Evolutionary conservation across 2,329 filamentous ascomycete genomes (phyloP).

Genomic region (Ophiostoma australiae): DNA sequence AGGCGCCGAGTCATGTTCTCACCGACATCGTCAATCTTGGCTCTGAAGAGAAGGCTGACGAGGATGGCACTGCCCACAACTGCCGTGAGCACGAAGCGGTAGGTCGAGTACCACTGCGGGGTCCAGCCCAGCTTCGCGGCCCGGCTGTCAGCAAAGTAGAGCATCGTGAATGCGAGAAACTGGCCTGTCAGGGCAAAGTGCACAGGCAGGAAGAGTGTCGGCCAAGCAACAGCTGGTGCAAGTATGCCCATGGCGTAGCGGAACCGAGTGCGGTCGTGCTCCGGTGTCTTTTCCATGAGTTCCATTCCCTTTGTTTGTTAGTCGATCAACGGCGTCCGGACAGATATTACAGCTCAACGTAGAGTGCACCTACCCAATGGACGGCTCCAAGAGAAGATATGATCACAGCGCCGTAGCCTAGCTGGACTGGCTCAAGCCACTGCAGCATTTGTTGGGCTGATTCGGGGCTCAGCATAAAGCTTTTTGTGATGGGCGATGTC

Average conservation of each 20-base stretch:
- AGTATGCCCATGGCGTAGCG: constrained; percentile 80
- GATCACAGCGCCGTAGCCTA: constrained; percentile 87
- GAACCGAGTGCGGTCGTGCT: constrained; percentile 59
- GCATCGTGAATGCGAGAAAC: constrained; percentile 75
- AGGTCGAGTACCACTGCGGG: constrained; percentile 79
- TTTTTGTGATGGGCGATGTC: constrained; percentile 60
- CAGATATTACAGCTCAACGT: too few species aligned
- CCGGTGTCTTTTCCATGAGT: constrained; percentile 65
- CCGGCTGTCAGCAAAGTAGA: constrained; percentile 79
- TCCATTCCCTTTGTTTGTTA: constrained; percentile 59
- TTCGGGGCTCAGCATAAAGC: constrained; percentile 61
- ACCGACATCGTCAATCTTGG: constrained; percentile 57
- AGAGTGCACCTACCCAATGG: constrained; percentile 60
- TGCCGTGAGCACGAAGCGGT: constrained; percentile 88
- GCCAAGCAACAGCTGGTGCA: constrained; percentile 80
- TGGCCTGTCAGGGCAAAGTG: constrained; percentile 83
- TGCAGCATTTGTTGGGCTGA: constrained; percentile 68
- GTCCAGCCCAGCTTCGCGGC: constrained; percentile 72
- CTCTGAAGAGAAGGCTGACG: constrained; percentile 72
- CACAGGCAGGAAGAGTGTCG: constrained; percentile 75
- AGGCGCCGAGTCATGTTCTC: constrained; percentile 36
- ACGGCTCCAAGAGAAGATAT: constrained; percentile 91
- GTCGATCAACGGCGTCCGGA: background rate
- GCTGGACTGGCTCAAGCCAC: constrained; percentile 77
- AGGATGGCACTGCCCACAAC: constrained; percentile 80